A percentile compares a stretch with the other conserved stretches of the same genome.
Conservation (phyloP, 2,329 filamentous ascomycete species). For the Zarea fungicola region DNA sequence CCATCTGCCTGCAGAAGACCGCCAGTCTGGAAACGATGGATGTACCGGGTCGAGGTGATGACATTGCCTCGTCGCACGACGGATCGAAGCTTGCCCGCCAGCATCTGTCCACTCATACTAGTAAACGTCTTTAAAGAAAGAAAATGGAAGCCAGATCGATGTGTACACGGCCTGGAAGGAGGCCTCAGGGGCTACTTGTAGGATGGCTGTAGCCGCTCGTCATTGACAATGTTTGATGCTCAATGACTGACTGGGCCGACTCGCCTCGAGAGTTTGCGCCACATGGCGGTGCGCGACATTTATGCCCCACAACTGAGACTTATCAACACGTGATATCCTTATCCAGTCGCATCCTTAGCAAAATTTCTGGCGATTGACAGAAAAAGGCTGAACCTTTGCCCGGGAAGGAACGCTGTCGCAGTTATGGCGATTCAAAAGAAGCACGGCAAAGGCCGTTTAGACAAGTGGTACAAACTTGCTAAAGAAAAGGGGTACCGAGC, state of each 20-base stretch:
- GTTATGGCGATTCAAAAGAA: conserved; percentile 95
- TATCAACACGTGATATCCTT: conserved; percentile 32
- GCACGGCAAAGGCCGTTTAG: conserved; percentile 94
- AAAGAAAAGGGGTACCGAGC: conserved; percentile 98
- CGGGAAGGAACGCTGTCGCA: neutral
- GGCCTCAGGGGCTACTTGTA: conserved; percentile 6
- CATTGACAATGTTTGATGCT: conserved; percentile 7
- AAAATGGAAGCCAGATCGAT: neutral
- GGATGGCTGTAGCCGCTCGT: neutral
- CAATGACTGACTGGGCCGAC: no score
- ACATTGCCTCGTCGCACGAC: conserved; percentile 56
- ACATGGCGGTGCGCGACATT: neutral
- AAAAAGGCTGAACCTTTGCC: conserved; percentile 8
- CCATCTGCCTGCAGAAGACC: conserved; percentile 64
- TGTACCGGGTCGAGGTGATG: conserved; percentile 50
- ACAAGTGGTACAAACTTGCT: conserved; percentile 98
- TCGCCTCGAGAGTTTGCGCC: conserved; percentile 4
- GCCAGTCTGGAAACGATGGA: conserved; percentile 62
- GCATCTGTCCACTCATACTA: conserved; percentile 34
- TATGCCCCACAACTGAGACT: neutral
- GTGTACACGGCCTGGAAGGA: neutral
- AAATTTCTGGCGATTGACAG: conserved; percentile 28
- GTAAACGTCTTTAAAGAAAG: neutral
- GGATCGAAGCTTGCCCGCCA: conserved; percentile 67
- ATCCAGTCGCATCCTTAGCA: conserved; percentile 22